phyloP scores from a whole-genome alignment of 352 stramenopile genomes.

The Pythium scleroteichum region DNA sequence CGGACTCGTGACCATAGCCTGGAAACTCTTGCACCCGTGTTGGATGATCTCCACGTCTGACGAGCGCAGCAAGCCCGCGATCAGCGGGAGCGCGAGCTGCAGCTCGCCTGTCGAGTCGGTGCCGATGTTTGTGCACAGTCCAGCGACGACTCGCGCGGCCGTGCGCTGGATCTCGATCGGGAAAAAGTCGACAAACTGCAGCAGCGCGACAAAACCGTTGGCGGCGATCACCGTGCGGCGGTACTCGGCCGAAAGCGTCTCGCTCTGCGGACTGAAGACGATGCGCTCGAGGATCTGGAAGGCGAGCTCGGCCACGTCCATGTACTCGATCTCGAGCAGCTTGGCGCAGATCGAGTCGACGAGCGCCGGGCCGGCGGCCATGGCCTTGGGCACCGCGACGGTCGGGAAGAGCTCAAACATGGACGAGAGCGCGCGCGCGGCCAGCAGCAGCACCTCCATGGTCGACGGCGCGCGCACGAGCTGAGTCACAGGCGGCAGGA shows the following conservation, averaged over 20 bases:
- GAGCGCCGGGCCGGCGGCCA: constrained; percentile 34
- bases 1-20: constrained; percentile 47
- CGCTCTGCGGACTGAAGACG: constrained; percentile 29
- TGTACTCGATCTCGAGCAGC: constrained; percentile 80
- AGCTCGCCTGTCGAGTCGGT: constrained; percentile 32
- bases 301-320: constrained; percentile 75
- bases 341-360: constrained; percentile 68
- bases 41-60: constrained; percentile 58
- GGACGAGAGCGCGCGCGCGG: constrained; percentile 49
- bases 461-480: constrained; percentile 45
- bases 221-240: constrained; percentile 48
- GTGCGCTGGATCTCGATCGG: constrained; percentile 70
- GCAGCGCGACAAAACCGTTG: constrained; percentile 64
- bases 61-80: constrained; percentile 49
- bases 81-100: constrained; percentile 40
- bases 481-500: constrained; percentile 44
- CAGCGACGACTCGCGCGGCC: constrained; percentile 50
- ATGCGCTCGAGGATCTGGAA: constrained; percentile 72
- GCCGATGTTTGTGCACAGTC: constrained; percentile 52
- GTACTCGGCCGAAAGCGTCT: constrained; percentile 26
- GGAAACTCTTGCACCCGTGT: constrained; percentile 50
- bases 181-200: constrained; percentile 86
- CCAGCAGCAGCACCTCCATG: constrained; percentile 67
- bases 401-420: constrained; percentile 61
- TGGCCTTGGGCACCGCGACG: constrained; percentile 42